Evolutionary conservation across 257 asterid species (phyloP).

Genomic region (Scutellaria minor): DNA sequence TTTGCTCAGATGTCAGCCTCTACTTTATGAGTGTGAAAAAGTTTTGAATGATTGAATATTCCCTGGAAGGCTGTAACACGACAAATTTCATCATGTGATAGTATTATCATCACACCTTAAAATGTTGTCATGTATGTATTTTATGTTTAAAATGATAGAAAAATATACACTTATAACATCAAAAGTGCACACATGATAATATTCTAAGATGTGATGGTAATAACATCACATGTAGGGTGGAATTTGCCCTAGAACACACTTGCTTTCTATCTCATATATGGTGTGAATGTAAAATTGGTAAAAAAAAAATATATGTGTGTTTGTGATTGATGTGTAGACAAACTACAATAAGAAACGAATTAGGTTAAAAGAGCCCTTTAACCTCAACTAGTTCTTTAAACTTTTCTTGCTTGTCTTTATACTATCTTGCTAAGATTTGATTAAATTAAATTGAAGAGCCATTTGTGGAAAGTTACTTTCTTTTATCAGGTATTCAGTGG

Average conservation of each 20-base stretch:
- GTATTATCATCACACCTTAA: no score
- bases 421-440: background rate
- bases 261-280: background rate
- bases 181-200: no score
- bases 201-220: no score
- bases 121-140: no score
- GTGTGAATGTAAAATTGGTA: constrained; percentile 19
- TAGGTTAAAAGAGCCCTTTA: constrained; percentile 45
- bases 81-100: no score
- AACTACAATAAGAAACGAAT: constrained; percentile 27
- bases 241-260: constrained; percentile 35
- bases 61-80: no score
- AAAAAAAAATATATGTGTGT: background rate
- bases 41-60: constrained; percentile 36
- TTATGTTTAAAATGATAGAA: no score
- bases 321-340: constrained; percentile 7
- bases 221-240: no score
- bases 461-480: background rate
- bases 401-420: constrained; percentile 34
- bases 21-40: constrained; percentile 24
- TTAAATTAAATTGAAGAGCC: background rate
- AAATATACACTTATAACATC: no score
- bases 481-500: background rate
- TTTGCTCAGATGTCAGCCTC: constrained; percentile 26
- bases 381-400: constrained; percentile 37